Conservation (phyloP, 441 rosid genomes). For the Eruca vesicaria region DNA sequence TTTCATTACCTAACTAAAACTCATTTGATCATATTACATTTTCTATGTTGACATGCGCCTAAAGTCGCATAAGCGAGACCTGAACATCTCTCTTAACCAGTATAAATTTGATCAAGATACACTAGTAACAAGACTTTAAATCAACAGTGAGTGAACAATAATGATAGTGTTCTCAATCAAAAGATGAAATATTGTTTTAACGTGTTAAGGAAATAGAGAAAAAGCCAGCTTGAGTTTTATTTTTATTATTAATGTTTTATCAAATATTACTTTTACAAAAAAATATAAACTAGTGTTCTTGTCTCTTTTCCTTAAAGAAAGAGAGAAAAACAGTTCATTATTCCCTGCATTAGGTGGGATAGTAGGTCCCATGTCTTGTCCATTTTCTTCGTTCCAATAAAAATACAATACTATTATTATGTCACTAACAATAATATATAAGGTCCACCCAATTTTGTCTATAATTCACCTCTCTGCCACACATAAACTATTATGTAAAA, state of each 20-base stretch:
- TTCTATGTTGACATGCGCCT: neutral
- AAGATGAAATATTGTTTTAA: neutral
- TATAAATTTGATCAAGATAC: neutral
- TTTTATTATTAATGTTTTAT: neutral
- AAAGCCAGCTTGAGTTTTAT: neutral
- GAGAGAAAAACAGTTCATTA: neutral
- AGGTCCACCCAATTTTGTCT: conserved; percentile 37
- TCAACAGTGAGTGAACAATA: neutral
- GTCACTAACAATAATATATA: neutral
- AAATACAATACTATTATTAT: neutral
- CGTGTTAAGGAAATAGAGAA: neutral
- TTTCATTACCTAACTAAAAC: neutral
- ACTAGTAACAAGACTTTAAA: neutral
- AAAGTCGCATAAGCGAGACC: neutral
- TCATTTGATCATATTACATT: neutral
- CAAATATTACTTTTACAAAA: conserved; percentile 10
- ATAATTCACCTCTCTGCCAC: conserved; percentile 33
- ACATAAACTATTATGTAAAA: conserved; percentile 17
- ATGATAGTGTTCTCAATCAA: neutral
- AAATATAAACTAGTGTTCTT: conserved; percentile 5
- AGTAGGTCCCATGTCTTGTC: conserved; percentile 38
- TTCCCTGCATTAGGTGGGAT: conserved; percentile 38
- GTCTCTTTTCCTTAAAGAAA: neutral
- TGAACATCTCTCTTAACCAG: neutral
- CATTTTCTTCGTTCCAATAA: conserved; percentile 22